Evolutionary conservation across 257 asterid species (phyloP), one percentile per base, ranked within the genome.

Genomic region (Salvia rosmarinus): DNA sequence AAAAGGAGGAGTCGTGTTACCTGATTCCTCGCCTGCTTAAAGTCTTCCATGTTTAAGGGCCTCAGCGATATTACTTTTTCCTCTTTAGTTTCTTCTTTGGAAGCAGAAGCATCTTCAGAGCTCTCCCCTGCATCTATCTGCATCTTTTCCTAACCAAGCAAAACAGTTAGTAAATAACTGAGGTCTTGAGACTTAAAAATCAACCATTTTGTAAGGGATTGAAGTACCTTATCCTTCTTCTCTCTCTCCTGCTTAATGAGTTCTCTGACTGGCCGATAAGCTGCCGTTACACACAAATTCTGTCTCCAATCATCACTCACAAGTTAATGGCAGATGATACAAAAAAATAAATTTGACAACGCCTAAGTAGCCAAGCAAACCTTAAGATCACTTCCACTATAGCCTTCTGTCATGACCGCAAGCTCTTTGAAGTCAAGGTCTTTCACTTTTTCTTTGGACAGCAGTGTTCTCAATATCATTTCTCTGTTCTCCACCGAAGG

Each of bases 231-330:
- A 68, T 88, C 90, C 72, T 87, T 90, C 78, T 88, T 90, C 75
- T 81, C 69, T 77, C 83, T 85, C 82, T 92, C 98, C 80, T 85
- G 86, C 65, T 86, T 85, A 71, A 92, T 77, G 59, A 90, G 85
- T 76, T 92, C 98, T 75, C 98, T 88, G 72, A 92, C 96, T n/a
- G 98, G 98, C 47, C 91, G 83, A 76, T 92, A 92, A 81, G 98
- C 98, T 5, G 98, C 98, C 25, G 96, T 92, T 30, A 89, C 72
- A 63, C 98, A 92, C 75, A 92, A 76, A 77, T 88, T 92, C 98
- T 92, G 96, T 67, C 70, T 75, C 63, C 82, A 76, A 63, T 11
- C 68, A 50, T 68, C 14, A 67, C 21, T 40, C 68, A 64, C 50
- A 58, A 78, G 82, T 83, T 55, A 81, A 75, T 52, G 67, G 34